Base-by-base conservation (phyloP, 352 stramenopile genomes). In the Phytopythium vexans region DNA sequence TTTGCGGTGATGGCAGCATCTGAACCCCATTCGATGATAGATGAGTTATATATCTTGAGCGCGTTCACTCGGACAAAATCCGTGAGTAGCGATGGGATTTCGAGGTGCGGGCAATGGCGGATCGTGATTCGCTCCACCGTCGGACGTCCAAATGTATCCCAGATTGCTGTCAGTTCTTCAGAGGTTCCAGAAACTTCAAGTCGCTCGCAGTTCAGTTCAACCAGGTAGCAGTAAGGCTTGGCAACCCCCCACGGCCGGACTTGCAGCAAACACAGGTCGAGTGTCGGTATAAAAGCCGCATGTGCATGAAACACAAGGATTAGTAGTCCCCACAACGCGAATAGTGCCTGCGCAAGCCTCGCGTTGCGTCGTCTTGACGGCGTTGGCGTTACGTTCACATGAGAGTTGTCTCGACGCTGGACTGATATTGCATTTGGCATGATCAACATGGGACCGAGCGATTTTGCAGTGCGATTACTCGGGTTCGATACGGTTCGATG, bases 1-100 rank as follows among this genome's bases (percentile, higher is more conserved):
- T 39, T 36, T 8, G 62, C 52, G 7, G 44, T 63, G 11, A 77
- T 34, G 14, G 59, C 71, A 8, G 61, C 65, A 6, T 69, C 52
- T 0, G 16, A 38, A 0, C 16, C 33, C 72, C 72, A 82, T 3
- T 62, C 47, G 1, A 32, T 8, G 33, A 82, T 52, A 4, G 65
- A 74, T 14, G 59, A 59, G 15, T 82, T 82, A 58, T 77, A 77
- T 3, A 74, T 44, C 53, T 78, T 72, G 41, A 78, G 40, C 1
- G 53, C 67, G 8, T 54, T 58, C 4, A 82, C 55, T 10, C 44
- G 52, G 3, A 9, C 36, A 33, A 78, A 78, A 2, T 55, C 14
- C 6, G 45, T 41, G 31, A 82, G 45, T n/a, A 54, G 46, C 8
- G 57, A 6, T 1, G 67, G 59, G 4, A 82, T 56, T 39, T 66